phyloP scores from a whole-genome alignment of 2,329 filamentous ascomycete species.

The Alternaria triticimaculans region DNA sequence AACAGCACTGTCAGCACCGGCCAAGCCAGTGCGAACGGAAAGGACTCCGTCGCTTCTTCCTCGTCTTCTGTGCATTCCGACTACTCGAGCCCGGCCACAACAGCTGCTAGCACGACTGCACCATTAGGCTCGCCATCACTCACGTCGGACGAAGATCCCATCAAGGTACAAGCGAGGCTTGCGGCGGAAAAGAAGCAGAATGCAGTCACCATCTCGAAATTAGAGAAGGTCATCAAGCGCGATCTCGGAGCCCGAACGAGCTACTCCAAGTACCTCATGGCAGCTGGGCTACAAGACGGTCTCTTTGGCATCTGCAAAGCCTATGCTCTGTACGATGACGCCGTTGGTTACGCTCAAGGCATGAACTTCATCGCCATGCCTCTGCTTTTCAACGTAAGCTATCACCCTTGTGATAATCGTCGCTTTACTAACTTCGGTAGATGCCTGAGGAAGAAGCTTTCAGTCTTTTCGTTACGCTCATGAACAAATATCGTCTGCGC shows the following conservation, averaged over 20 bases:
- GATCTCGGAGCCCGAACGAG: conserved; percentile 92
- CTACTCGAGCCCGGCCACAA: conserved; percentile 67
- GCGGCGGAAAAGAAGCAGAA: conserved; percentile 78
- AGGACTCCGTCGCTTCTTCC: conserved; percentile 75
- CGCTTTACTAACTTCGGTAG: conserved; percentile 68
- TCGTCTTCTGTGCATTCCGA: conserved; percentile 86
- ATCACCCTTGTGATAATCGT: conserved; percentile 47
- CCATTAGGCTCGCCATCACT: conserved; percentile 58
- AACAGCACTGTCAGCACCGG: conserved; percentile 55
- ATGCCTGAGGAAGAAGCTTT: conserved; percentile 99
- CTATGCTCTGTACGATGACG: conserved; percentile 93
- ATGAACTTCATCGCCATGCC: conserved; percentile 99
- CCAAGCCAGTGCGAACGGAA: conserved; percentile 59
- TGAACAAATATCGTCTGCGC: conserved; percentile 94
- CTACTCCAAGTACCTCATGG: conserved; percentile 94
- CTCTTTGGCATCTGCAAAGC: conserved; percentile 97
- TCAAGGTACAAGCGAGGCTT: conserved; percentile 69
- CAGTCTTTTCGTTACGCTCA: conserved; percentile 86
- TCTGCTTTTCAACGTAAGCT: conserved; percentile 83
- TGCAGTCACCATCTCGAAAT: conserved; percentile 72
- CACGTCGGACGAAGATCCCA: conserved; percentile 66
- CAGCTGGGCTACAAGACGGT: conserved; percentile 88
- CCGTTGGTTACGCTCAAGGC: conserved; percentile 94
- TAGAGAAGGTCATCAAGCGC: conserved; percentile 90
- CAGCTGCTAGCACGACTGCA: conserved; percentile 52